Evolutionary conservation across 1,139 yeast species (phyloP), one percentile per base, ranked within the genome.

Genomic region (Debaryomyces nepalensis): DNA sequence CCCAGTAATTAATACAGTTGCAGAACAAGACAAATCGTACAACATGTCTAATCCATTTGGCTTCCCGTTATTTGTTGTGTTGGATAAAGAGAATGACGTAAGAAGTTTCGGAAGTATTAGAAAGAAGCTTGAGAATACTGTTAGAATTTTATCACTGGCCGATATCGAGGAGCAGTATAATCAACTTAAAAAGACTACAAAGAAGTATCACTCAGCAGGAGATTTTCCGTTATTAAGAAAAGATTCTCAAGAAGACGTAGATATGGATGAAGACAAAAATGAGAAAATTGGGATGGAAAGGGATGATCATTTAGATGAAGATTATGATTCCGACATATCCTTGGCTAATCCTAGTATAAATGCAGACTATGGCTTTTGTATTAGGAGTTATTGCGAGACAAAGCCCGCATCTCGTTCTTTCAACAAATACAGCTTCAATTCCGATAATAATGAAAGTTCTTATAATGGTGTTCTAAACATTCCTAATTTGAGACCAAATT

Each of bases 51-150:
- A 65, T 43, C 52, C 64, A 2, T 86, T 87, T 64, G 95, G 90
- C 1, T 62, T 84, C 2, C 97, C 98, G 2, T 79, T 88, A 52
- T 84, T 89, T 55, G 70, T 89, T 29, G 75, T 82, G 0, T 57
- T 87, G 19, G 63, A 75, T 4, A 69, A 68, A 9, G 84, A 83
- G 42, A 61, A 71, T 2, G 72, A 68, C 4, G 72, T 79, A 9
- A 47, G 46, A 16, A 64, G 73, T 37, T 81, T 78, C 56, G 84
- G 83, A 2, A 55, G 60, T 0, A 79, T 89, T 20, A 64, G 84
- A 48, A 59, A 62, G 14, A 85, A 85, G 54, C 54, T 88, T 29
- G 81, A 81, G 44, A 62, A 65, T n/a, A 49, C 50, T 0, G 57
- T 54, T 1, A 63, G 58, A 26, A 37, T 59, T 3, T 58, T 70